Percentiles rank a stretch among this genome's conserved stretches.
Evolutionary conservation across 768 basidiomycete species (phyloP).

Genomic region (Lactarius sp.): DNA sequence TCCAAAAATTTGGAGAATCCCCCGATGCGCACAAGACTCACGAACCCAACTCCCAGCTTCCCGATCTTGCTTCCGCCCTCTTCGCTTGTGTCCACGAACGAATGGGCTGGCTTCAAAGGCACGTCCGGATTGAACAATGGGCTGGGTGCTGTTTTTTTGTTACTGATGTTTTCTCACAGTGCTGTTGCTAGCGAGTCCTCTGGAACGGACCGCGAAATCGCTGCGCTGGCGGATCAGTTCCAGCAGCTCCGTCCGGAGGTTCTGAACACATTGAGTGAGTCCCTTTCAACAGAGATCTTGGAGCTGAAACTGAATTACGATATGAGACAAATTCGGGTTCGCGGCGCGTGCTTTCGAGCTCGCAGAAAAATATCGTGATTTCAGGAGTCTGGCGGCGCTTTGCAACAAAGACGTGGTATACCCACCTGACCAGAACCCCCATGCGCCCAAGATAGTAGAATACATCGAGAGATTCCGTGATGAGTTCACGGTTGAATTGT

Average conservation of each 20-base stretch:
- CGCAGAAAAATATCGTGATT: conserved; percentile 85
- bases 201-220: conserved; percentile 49
- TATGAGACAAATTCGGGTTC: conserved; percentile 60
- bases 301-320: neutral
- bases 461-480: conserved; percentile 80
- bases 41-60: conserved; percentile 51
- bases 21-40: conserved; percentile 28
- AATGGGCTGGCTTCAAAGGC: conserved; percentile 65
- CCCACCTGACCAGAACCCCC: conserved; percentile 60
- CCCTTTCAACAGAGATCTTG: neutral
- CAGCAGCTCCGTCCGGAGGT: conserved; percentile 67
- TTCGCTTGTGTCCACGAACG: conserved; percentile 66
- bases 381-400: conserved; percentile 75
- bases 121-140: conserved; percentile 3
- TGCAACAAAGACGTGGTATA: conserved; percentile 66
- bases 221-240: conserved; percentile 63
- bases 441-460: conserved; percentile 52
- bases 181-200: conserved; percentile 43
- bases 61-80: conserved; percentile 56
- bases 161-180: conserved; percentile 32
- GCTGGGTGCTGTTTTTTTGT: neutral
- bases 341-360: conserved; percentile 69
- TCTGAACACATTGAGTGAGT: conserved; percentile 75
- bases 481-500: conserved; percentile 84
- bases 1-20: conserved; percentile 38